Evolutionary conservation across 257 asterid species (phyloP).

Genomic region (Cinchona pubescens): DNA sequence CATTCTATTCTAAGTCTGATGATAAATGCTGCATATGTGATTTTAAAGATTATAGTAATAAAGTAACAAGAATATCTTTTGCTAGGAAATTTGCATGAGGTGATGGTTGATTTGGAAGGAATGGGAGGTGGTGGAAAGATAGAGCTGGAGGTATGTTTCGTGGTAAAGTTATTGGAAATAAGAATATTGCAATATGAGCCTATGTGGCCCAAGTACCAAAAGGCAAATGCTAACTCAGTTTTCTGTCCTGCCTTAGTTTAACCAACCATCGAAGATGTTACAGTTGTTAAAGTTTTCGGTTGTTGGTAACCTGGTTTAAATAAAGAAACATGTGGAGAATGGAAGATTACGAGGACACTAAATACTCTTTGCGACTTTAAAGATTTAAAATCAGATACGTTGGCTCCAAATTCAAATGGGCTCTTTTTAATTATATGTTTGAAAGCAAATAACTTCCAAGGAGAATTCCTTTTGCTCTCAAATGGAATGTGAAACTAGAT

Average conservation of each 20-base stretch:
- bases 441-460: too few species aligned
- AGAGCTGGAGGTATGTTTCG: conserved; percentile 73
- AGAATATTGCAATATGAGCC: background rate
- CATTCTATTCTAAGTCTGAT: background rate
- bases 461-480: too few species aligned
- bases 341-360: background rate
- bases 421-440: too few species aligned
- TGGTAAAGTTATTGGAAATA: conserved; percentile 6
- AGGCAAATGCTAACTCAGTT: background rate
- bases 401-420: too few species aligned
- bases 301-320: background rate
- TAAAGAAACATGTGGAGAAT: background rate
- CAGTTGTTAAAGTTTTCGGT: background rate
- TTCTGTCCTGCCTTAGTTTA: background rate
- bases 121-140: conserved; percentile 99
- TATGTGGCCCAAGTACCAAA: conserved; percentile 1
- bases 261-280: background rate
- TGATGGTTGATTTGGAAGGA: conserved; percentile 90
- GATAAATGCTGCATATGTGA: background rate
- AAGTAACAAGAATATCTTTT: conserved; percentile 28
- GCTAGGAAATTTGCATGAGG: conserved; percentile 67
- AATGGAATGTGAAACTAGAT: too few species aligned
- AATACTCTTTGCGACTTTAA: background rate
- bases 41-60: background rate
- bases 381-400: too few species aligned